Evolutionary conservation across 345 rosid genomes (phyloP).

Genomic region (Corchorus capsularis): DNA sequence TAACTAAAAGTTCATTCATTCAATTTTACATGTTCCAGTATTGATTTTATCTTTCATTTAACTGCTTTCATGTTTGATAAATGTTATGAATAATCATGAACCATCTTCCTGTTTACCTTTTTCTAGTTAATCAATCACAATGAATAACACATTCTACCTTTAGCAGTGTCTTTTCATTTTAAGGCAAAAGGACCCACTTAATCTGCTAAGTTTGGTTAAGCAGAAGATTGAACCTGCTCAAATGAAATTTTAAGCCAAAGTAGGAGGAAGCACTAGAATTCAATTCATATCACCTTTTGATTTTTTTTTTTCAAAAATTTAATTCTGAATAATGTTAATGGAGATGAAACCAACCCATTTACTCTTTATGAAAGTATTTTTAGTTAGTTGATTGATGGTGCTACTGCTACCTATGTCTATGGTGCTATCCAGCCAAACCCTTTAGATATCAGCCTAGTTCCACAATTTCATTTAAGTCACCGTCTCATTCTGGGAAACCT

Average conservation of each 20-base stretch:
- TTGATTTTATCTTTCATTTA: background rate
- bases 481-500: constrained; percentile 35
- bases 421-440: constrained; percentile 22
- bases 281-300: background rate
- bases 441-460: constrained; percentile 28
- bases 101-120: background rate
- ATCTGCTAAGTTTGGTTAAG: constrained; percentile 29
- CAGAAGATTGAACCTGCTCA: background rate
- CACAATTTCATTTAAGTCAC: constrained; percentile 32
- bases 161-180: constrained; percentile 17
- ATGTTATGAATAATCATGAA: constrained; percentile 14
- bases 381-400: constrained; percentile 4
- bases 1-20: background rate
- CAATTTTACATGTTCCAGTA: background rate
- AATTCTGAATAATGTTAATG: background rate
- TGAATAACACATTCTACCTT: constrained; percentile 20
- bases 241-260: constrained; percentile 20
- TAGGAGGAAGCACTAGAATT: background rate
- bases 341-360: background rate
- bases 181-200: constrained; percentile 33
- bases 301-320: background rate
- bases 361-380: background rate
- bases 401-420: constrained; percentile 1
- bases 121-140: background rate
- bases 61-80: background rate